Evolutionary conservation across 495 filamentous ascomycete species (phyloP), one percentile per base, ranked within the genome.

Genomic region (Aspergillus funiculosus): DNA sequence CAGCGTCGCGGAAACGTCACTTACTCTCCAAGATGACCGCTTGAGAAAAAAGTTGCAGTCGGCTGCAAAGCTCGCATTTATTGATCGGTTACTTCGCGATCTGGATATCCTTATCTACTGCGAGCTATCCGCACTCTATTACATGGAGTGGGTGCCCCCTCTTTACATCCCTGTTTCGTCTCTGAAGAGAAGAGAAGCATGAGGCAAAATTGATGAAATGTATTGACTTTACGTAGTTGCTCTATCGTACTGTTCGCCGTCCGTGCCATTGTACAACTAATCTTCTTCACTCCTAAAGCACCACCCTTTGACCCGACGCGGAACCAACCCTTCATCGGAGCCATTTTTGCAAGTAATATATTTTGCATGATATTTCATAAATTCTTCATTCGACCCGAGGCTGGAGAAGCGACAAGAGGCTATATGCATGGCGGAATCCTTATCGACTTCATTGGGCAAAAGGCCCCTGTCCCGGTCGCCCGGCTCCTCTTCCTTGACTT

Each of bases 401-500:
- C 83, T 14, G 79, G 81, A 43, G 88, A 94, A 64, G 76, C 80
- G 25, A 82, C 82, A 18, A 74, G 87, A 37, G 86, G 83, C 5
- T 92, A 94, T 58, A 71, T 92, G 1, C 87, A 94, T 58, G 89
- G 89, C 15, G 87, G 89, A 6, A 59, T 94, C 24, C 74, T 92
- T 30, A 81, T 94, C 48, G 85, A 95, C 62, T 90, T 95, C 58
- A 81, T 95, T 44, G 89, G 89, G 6, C 87, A 94, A 68, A 78
- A 79, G 57, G 81, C 81, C 20, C 86, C 89, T 5, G 77, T 80
- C 1, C 78, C 83, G 29, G 80, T 78, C 50, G 60, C 82, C 8
- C 70, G 78, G 28, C 73, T 90, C 19, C 55, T 88, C 5, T 48
- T 67, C 2, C 67, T 88, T 34, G 89, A 95, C 59, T 17, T 81